These are phyloP conservation scores for Schizopora paradoxa DNA, from an alignment of 1,284 basidiomycete species.

Conservation along the genomic window DNA sequence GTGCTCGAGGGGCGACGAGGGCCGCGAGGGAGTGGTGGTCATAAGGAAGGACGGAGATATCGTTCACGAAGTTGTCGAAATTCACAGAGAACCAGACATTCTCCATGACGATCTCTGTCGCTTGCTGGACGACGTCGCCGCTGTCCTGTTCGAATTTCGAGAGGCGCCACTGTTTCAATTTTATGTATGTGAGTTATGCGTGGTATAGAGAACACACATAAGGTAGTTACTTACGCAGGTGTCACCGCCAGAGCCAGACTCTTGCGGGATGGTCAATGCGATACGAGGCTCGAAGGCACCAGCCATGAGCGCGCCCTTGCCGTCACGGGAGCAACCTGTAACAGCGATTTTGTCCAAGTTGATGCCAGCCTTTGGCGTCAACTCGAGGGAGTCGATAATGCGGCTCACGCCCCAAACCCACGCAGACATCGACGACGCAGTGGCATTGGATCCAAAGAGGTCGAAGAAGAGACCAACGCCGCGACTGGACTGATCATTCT, in stretches of 20 bases:
- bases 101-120: no score
- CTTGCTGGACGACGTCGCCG: no score
- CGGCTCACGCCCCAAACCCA: constrained; percentile 54
- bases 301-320: constrained; percentile 50
- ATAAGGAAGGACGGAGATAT: constrained; percentile 39
- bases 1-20: constrained; percentile 45
- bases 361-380: constrained; percentile 38
- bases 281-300: constrained; percentile 50
- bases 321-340: constrained; percentile 51
- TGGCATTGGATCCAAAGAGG: constrained; percentile 37
- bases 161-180: no score
- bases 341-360: constrained; percentile 43
- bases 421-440: constrained; percentile 46
- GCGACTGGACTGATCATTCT: no score
- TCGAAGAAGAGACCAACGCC: no score
- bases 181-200: no score
- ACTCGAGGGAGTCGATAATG: constrained; percentile 49
- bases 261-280: constrained; percentile 50
- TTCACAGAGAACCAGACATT: constrained; percentile 43
- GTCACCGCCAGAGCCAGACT: constrained; percentile 52
- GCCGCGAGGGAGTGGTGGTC: constrained; percentile 50
- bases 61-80: constrained; percentile 41
- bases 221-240: no score
- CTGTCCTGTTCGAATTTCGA: no score
- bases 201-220: no score